A percentile compares a stretch with the other conserved stretches of the same genome.
Evolutionary conservation across 2,329 filamentous ascomycete genomes (phyloP).

Genomic region (Clarireedia monteithiana): DNA sequence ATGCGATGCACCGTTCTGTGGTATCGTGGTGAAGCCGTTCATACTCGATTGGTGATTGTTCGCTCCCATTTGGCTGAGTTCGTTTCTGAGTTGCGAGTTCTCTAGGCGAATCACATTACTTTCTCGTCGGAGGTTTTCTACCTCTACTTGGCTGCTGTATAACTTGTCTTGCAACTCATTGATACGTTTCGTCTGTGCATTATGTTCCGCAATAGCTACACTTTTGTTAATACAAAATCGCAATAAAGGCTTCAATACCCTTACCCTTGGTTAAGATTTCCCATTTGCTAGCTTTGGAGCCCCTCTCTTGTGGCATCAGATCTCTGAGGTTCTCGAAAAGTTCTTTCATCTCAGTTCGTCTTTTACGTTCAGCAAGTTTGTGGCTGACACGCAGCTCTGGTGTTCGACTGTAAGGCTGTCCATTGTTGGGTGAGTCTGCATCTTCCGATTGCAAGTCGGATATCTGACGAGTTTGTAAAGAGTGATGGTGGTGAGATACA

Average conservation of each 20-base stretch:
- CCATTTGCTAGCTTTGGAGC: constrained; percentile 84
- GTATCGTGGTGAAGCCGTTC: constrained; percentile 10
- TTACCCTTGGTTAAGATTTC: constrained; percentile 79
- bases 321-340: constrained; percentile 75
- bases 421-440: constrained; percentile 42
- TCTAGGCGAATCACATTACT: constrained; percentile 33
- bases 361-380: constrained; percentile 77
- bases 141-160: constrained; percentile 35
- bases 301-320: constrained; percentile 71
- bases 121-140: constrained; percentile 33
- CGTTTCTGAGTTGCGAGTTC: constrained; percentile 25
- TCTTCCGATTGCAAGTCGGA: constrained; percentile 58
- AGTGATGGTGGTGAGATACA: constrained; percentile 55
- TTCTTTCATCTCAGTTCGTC: constrained; percentile 82
- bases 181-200: constrained; percentile 40
- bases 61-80: constrained; percentile 31
- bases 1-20: constrained; percentile 8
- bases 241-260: constrained; percentile 19
- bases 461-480: constrained; percentile 66
- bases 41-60: constrained; percentile 10
- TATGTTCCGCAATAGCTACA: constrained; percentile 55
- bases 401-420: constrained; percentile 74
- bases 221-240: constrained; percentile 13
- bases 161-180: constrained; percentile 26
- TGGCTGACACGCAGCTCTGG: constrained; percentile 77